A percentile compares a stretch with the other conserved stretches of the same genome.
These are phyloP conservation scores for Eucalyptus erythrocorys DNA, from an alignment of 345 rosid species.

Conservation along the genomic window DNA sequence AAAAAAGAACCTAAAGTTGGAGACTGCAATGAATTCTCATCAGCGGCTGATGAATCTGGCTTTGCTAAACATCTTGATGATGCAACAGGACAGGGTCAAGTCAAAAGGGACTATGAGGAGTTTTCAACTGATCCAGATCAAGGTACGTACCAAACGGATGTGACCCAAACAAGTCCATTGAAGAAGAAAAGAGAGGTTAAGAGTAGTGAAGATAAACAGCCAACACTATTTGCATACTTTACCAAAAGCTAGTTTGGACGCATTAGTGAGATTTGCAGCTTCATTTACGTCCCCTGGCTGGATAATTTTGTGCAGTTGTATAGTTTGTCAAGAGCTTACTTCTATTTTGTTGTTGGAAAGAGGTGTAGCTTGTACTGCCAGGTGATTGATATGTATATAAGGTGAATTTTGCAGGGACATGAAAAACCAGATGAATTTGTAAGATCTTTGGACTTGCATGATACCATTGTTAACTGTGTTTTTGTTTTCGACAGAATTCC, in stretches of 20 bases:
- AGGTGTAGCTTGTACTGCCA: neutral
- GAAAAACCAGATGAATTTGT: neutral
- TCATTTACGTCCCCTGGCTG: neutral
- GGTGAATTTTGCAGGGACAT: neutral
- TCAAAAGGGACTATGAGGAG: conserved; percentile 32
- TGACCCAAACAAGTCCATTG: conserved; percentile 3
- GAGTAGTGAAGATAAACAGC: conserved; percentile 34
- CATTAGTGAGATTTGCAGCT: neutral
- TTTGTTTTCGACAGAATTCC: neutral
- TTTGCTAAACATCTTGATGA: neutral
- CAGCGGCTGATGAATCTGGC: neutral
- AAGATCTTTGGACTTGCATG: neutral
- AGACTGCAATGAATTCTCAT: neutral
- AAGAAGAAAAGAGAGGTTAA: conserved; percentile 30
- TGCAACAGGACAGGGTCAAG: conserved; percentile 3
- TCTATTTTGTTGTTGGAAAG: neutral
- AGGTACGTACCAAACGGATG: neutral
- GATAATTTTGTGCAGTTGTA: neutral
- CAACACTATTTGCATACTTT: conserved; percentile 55
- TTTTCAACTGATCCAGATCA: conserved; percentile 15
- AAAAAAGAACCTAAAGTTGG: conserved; percentile 13
- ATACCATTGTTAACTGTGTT: neutral
- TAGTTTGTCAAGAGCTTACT: neutral
- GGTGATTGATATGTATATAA: neutral
- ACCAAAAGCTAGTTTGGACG: conserved; percentile 17